Evolutionary conservation across 2,329 filamentous ascomycete species (phyloP).

Genomic region (Alternaria triticina): DNA sequence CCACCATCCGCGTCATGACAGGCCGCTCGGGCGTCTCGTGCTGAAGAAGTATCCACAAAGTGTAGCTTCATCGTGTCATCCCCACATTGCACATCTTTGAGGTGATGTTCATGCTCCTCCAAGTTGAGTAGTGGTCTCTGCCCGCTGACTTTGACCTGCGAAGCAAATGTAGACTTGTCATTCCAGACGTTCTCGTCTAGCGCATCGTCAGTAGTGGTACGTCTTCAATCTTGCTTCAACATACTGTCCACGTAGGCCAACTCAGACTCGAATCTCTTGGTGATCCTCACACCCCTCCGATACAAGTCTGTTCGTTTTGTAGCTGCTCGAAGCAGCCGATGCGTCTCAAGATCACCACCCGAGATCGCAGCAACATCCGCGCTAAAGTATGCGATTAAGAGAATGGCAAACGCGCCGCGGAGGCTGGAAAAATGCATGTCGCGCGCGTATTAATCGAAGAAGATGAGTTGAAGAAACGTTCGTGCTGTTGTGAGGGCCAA

Average conservation of each 20-base stretch:
- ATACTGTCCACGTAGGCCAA: constrained; percentile 45
- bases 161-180: constrained; percentile 40
- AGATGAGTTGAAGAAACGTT: background rate
- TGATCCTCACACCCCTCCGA: constrained; percentile 33
- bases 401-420: constrained; percentile 18
- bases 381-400: constrained; percentile 22
- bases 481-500: background rate
- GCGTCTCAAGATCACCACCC: constrained; percentile 4
- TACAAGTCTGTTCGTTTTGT: constrained; percentile 35
- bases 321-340: constrained; percentile 42
- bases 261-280: constrained; percentile 33
- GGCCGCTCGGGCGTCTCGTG: constrained; percentile 35
- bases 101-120: constrained; percentile 47
- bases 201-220: background rate
- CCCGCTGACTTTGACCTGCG: constrained; percentile 41
- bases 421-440: constrained; percentile 20
- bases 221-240: constrained; percentile 1
- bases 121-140: constrained; percentile 42
- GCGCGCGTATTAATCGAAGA: background rate
- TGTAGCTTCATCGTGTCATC: constrained; percentile 34
- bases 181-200: constrained; percentile 33
- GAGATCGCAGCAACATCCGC: constrained; percentile 12
- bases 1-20: constrained; percentile 29
- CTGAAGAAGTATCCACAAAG: constrained; percentile 34
- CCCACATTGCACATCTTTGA: constrained; percentile 38